Conservation (phyloP, 306 rosid genomes). For the Lathyrus oleraceus region DNA sequence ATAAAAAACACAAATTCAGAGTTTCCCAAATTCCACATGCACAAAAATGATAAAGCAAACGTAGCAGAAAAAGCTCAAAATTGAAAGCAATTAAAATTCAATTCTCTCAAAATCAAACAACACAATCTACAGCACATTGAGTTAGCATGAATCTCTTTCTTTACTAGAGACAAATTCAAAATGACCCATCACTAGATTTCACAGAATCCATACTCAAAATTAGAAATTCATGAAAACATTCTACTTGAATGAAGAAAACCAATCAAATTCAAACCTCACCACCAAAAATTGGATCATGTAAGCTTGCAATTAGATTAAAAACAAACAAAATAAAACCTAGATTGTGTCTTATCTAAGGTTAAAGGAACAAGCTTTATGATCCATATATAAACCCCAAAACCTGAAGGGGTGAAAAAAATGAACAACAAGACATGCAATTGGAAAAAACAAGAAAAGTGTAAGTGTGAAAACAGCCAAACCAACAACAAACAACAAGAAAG, state of each 20-base stretch:
- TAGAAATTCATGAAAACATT: constrained; percentile 32
- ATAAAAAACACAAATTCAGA: constrained; percentile 25
- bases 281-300: constrained; percentile 33
- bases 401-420: constrained; percentile 14
- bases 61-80: background rate
- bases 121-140: constrained; percentile 23
- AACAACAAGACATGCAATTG: constrained; percentile 38
- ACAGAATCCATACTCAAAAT: constrained; percentile 29
- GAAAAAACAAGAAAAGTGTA: constrained; percentile 39
- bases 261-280: constrained; percentile 20
- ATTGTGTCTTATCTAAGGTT: constrained; percentile 41
- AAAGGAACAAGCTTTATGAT: constrained; percentile 26
- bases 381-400: constrained; percentile 32
- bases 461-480: constrained; percentile 22
- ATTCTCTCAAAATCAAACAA: constrained; percentile 21
- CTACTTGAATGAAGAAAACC: constrained; percentile 23
- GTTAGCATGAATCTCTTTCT: constrained; percentile 14
- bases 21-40: constrained; percentile 12
- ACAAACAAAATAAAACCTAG: constrained; percentile 15
- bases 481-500: constrained; percentile 3
- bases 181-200: constrained; percentile 35
- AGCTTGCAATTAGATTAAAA: constrained; percentile 26
- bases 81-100: constrained; percentile 10
- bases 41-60: constrained; percentile 3
- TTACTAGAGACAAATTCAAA: constrained; percentile 37